Percentiles rank a stretch among this genome's conserved stretches.
Evolutionary conservation across 2,329 filamentous ascomycete genomes (phyloP).

Genomic region (Diaporthe citriasiana): DNA sequence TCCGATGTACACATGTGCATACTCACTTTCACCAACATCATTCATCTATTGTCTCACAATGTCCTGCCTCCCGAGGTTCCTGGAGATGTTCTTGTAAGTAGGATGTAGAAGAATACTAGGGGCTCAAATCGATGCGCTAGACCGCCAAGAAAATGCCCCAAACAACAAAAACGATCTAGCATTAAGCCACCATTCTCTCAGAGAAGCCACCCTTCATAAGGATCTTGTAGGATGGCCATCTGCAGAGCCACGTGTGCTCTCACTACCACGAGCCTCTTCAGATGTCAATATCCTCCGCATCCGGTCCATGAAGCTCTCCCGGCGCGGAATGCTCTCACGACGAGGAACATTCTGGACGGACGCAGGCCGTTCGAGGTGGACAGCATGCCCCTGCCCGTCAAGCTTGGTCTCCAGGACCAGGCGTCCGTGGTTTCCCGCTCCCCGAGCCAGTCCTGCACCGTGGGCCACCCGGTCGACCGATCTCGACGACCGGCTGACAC

Average conservation of each 20-base stretch:
- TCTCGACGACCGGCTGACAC: neutral
- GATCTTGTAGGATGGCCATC: neutral
- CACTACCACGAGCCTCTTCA: neutral
- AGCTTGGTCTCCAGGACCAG: neutral
- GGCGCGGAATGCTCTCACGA: neutral
- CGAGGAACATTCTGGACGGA: neutral
- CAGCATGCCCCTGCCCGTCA: neutral
- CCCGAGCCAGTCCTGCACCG: neutral
- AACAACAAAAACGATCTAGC: neutral
- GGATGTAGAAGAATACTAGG: neutral
- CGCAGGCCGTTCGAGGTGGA: neutral
- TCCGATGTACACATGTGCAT: no score
- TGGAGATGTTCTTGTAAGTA: neutral
- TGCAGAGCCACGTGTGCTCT: neutral
- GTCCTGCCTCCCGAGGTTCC: neutral
- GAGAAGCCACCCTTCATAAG: neutral
- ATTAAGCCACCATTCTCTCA: neutral
- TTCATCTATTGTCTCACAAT: neutral
- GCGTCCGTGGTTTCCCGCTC: neutral
- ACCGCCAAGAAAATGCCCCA: neutral
- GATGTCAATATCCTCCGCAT: constrained; percentile 3
- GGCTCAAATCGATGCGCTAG: neutral
- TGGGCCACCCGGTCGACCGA: neutral
- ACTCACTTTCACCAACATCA: neutral
- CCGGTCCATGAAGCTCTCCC: constrained; percentile 14